Evolutionary conservation across 495 filamentous ascomycete species (phyloP), one percentile per base, ranked within the genome.

Genomic region (Talaromyces stipitatus): DNA sequence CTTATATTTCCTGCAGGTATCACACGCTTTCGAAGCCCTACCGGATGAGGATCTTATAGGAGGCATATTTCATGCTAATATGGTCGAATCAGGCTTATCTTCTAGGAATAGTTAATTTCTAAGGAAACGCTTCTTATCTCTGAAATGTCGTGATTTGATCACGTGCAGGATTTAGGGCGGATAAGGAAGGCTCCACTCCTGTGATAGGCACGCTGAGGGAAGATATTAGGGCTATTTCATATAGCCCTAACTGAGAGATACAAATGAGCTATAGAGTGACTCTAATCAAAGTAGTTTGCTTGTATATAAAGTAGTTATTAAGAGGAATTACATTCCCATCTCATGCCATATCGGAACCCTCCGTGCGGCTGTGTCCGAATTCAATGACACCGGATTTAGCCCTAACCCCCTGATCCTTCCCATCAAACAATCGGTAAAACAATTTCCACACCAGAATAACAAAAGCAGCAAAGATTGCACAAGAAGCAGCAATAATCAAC

Each of bases 11-110:
- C 72, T 61, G 61, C 74, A 78, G 27, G 72, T 68, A 27, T 62
- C 58, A 55, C 73, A 77, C 7, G 75, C 74, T 62, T 67, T 66
- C 4, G 75, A 78, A 38, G 75, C 75, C 18, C 74, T 67, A 43
- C 75, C 72, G 4, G 65, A 26, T 12, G 45, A 24, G 0, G 23
- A 61, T 74, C 69, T 43, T 12, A 55, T 18, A 46, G 72, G 68
- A 38, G 72, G 73, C 75, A 78, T 76, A 26, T 18, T 10, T 20
- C 14, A 20, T 46, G 24, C 12, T n/a, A 51, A 30, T 52, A 30
- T 6, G 2, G 22, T 28, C 23, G 12, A 28, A 33, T 11, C 9
- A 30, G 18, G 6, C 27, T 30, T 52, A 52, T 52, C 27, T 11
- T 14, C 28, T 1, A 30, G 24, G 23, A 16, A 30, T 10, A n/a